Evolutionary conservation across 306 rosid species (phyloP).

Genomic region (Citrullus colocynthis): DNA sequence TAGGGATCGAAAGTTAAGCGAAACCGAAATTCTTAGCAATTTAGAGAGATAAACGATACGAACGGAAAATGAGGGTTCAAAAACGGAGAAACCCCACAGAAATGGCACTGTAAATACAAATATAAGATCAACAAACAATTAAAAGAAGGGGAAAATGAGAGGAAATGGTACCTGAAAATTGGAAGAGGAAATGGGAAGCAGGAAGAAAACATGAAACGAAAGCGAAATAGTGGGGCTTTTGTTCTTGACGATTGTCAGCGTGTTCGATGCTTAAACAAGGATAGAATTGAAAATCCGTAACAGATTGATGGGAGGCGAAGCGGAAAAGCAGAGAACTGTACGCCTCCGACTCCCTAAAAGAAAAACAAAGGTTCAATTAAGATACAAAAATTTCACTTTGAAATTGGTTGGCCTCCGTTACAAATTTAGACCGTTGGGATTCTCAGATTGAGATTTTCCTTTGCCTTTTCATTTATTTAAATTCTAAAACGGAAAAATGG

Average conservation of each 20-base stretch:
- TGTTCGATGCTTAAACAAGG: neutral
- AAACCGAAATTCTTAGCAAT: neutral
- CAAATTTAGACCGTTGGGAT: constrained; percentile 10
- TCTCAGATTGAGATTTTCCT: neutral
- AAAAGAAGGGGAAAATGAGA: neutral
- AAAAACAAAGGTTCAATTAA: neutral
- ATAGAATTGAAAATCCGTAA: neutral
- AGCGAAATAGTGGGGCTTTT: neutral
- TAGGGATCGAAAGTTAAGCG: neutral
- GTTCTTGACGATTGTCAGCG: neutral
- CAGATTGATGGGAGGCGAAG: constrained; percentile 5
- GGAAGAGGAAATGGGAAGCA: neutral
- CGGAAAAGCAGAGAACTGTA: constrained; percentile 5
- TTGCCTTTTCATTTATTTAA: neutral
- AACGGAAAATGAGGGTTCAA: neutral
- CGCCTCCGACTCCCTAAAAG: neutral
- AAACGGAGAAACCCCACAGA: neutral
- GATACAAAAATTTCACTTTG: neutral
- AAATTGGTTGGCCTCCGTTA: neutral
- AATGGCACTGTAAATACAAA: neutral
- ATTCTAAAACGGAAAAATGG: neutral
- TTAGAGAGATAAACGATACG: neutral
- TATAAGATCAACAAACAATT: neutral
- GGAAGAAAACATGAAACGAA: neutral
- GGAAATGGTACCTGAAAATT: neutral